Base-by-base conservation (phyloP, 2,329 filamentous ascomycete genomes). In the Fusarium siculi region DNA sequence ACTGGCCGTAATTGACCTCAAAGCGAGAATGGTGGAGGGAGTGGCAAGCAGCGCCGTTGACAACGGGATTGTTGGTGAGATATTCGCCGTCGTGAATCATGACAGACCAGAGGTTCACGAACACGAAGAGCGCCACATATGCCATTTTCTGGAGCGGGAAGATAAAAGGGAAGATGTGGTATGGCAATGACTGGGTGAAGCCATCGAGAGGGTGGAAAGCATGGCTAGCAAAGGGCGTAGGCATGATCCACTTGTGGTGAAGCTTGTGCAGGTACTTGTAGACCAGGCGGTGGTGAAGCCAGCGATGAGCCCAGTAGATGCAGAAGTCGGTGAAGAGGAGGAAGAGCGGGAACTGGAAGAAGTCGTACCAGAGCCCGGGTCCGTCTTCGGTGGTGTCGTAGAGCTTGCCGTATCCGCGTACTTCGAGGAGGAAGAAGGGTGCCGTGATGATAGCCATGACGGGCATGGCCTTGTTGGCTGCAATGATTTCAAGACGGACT, bases 211-310 rank as follows among this genome's bases (percentile, higher is more conserved):
- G 95, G 85, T 98, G 95, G 89, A 98, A 98, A 65, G 96, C 96
- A 80, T 97, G 93, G 76, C 92, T 95, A 46, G 96, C 95, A 81
- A 90, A 98, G 1, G 96, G 96, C 7, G 94, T 97, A 7, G 96
- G 96, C 94, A 98, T 97, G 84, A 98, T 98, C 96, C 96, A 98
- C 87, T 97, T 98, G 91, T 98, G 96, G 84, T 98, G 96, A 74
- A 95, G 92, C 90, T 98, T 98, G 89, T 98, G 96, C 55, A 98
- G 88, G 75, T 87, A 87, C 86, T 95, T 97, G 89, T 98, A 98
- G 57, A 84, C 76, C 59, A 85, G 80, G 21, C 93, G 93, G 83
- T 95, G 92, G 84, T 97, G 95, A 70, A 97, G 88, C 64, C 90
- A 92, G 64, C 95, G 92, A 85, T 97, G 95, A 78, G 97, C 96